Percentiles rank a stretch among this genome's conserved stretches.
phyloP scores from a whole-genome alignment of 1,139 yeast species.

The Spathaspora sp. region DNA sequence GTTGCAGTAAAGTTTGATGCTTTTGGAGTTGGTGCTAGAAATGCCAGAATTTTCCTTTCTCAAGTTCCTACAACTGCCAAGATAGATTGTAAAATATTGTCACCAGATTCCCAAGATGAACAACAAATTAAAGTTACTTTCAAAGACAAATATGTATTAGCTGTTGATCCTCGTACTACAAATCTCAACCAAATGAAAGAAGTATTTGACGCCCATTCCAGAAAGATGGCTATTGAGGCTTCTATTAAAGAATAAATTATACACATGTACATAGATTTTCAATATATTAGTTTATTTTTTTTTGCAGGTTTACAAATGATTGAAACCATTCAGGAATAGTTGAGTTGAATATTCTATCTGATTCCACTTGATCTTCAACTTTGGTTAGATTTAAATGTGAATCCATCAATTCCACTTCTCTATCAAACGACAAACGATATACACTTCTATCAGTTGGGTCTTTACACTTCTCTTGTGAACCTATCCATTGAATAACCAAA shows the following conservation, averaged over 20 bases:
- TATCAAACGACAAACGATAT: constrained; percentile 9
- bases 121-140: constrained; percentile 74
- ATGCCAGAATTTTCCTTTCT: constrained; percentile 78
- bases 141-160: constrained; percentile 75
- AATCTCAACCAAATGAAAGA: constrained; percentile 55
- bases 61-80: constrained; percentile 73
- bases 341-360: constrained; percentile 12
- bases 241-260: constrained; percentile 39
- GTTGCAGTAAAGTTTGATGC: constrained; percentile 83
- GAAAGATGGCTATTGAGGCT: constrained; percentile 66
- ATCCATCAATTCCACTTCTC: constrained; percentile 11
- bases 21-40: constrained; percentile 68
- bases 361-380: constrained; percentile 5
- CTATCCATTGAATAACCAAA: constrained; percentile 16
- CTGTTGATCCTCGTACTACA: constrained; percentile 61
- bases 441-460: constrained; percentile 6
- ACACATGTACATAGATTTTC: constrained; percentile 5
- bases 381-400: constrained; percentile 7
- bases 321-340: constrained; percentile 21
- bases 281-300: constrained; percentile 2
- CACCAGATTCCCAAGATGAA: constrained; percentile 39
- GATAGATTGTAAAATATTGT: constrained; percentile 55
- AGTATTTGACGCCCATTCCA: constrained; percentile 66
- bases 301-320: constrained; percentile 10
- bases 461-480: constrained; percentile 1